Percentiles rank a stretch among this genome's conserved stretches.
These are phyloP conservation scores for Saccharomyces jurei DNA, from an alignment of 805 yeast genomes.

Conservation along the genomic window DNA sequence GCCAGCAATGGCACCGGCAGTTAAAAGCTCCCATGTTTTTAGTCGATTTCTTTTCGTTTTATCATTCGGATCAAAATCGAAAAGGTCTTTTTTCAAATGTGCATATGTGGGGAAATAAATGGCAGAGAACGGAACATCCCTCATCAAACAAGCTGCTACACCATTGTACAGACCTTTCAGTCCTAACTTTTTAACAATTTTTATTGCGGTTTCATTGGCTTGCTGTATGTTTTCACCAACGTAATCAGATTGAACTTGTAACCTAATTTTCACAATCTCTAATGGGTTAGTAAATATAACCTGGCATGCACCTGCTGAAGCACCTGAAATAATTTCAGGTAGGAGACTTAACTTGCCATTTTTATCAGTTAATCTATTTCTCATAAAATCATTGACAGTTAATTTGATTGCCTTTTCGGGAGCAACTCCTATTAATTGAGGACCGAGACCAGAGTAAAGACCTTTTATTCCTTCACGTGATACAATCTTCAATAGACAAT, in stretches of 20 bases:
- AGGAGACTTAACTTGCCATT: slow-evolving; percentile 40
- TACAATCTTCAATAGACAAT: slow-evolving; percentile 76
- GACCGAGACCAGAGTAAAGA: slow-evolving; percentile 84
- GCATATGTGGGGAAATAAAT: slow-evolving; percentile 97
- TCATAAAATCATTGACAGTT: slow-evolving; percentile 83
- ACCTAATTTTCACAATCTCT: slow-evolving; percentile 89
- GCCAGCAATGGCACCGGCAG: slow-evolving; percentile 92
- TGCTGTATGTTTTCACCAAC: slow-evolving; percentile 33
- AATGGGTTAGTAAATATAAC: slow-evolving; percentile 93
- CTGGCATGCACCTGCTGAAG: slow-evolving; percentile 93
- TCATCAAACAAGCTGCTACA: slow-evolving; percentile 77
- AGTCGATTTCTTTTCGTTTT: slow-evolving; percentile 50
- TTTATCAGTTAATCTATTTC: slow-evolving; percentile 58
- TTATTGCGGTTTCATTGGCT: slow-evolving; percentile 36
- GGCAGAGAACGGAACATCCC: slow-evolving; percentile 96
- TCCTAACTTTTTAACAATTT: slow-evolving; percentile 73
- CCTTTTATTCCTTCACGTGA: slow-evolving; percentile 75
- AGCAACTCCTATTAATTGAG: slow-evolving; percentile 94
- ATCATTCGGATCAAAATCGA: slow-evolving; percentile 71
- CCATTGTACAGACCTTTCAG: slow-evolving; percentile 84
- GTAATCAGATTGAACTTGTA: slow-evolving; percentile 84
- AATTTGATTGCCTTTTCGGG: slow-evolving; percentile 97
- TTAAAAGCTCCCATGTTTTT: slow-evolving; percentile 73
- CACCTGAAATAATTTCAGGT: slow-evolving; percentile 82
- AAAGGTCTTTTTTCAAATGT: slow-evolving; percentile 74